These are phyloP conservation scores for Globisporangium iwayamae DNA, from an alignment of 352 stramenopile genomes.

Conservation along the genomic window DNA sequence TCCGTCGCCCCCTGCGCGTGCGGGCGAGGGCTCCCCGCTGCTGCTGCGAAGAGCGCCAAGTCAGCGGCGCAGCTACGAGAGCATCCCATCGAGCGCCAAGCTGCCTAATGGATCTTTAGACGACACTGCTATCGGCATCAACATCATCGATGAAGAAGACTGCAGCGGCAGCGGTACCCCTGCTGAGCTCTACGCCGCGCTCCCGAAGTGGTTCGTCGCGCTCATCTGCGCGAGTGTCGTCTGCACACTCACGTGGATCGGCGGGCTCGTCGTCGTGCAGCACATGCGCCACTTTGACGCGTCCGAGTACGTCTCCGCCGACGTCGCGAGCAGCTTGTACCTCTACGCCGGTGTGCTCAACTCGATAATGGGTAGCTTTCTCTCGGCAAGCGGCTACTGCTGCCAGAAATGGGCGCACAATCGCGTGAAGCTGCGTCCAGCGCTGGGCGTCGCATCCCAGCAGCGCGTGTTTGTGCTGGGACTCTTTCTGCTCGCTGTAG, in stretches of 20 bases:
- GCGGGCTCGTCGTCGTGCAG: conserved; percentile 39
- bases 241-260: conserved; percentile 46
- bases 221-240: conserved; percentile 35
- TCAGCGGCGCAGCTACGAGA: conserved; percentile 5
- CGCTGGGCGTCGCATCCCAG: conserved; percentile 56
- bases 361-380: conserved; percentile 68
- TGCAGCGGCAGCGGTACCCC: neutral
- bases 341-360: conserved; percentile 74
- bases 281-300: conserved; percentile 26
- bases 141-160: neutral
- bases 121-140: neutral
- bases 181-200: conserved; percentile 7
- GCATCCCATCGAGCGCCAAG: neutral
- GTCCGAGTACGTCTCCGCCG: conserved; percentile 16
- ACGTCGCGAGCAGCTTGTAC: conserved; percentile 25
- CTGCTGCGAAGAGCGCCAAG: neutral
- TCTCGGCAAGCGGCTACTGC: conserved; percentile 77
- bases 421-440: conserved; percentile 41
- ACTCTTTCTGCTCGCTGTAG: conserved; percentile 55
- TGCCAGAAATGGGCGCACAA: conserved; percentile 75
- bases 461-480: conserved; percentile 54
- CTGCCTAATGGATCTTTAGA: neutral
- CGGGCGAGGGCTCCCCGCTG: conserved; percentile 11
- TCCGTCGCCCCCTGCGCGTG: neutral
- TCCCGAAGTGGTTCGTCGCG: conserved; percentile 57